Percentiles rank a stretch among this genome's conserved stretches.
These are phyloP conservation scores for Trichophaea hybrida DNA, from an alignment of 2,329 filamentous ascomycete genomes.

Conservation along the genomic window DNA sequence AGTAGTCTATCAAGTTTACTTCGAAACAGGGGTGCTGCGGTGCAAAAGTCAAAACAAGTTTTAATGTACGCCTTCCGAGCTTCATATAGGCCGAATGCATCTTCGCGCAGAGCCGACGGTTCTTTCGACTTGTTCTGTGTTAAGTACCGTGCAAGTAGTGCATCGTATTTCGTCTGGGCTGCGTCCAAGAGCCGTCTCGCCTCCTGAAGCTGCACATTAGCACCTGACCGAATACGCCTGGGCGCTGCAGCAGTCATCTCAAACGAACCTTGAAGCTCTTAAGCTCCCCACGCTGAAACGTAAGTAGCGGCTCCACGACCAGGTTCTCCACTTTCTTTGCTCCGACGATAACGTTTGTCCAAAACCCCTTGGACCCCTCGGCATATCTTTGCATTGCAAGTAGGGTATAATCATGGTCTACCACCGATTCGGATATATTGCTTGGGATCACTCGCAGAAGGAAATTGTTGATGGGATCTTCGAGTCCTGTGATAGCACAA, in stretches of 20 bases:
- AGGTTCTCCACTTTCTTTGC: conserved; percentile 64
- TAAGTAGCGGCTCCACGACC: conserved; percentile 66
- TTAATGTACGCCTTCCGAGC: conserved; percentile 80
- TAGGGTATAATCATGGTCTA: conserved; percentile 92
- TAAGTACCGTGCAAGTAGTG: conserved; percentile 65
- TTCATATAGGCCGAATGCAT: conserved; percentile 91
- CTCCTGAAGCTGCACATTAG: conserved; percentile 37
- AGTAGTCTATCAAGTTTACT: conserved; percentile 73
- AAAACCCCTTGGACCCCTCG: conserved; percentile 78
- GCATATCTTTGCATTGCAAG: conserved; percentile 71
- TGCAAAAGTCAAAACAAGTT: conserved; percentile 84
- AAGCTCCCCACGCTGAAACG: conserved; percentile 65
- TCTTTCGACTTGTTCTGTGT: conserved; percentile 87
- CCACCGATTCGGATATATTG: conserved; percentile 62
- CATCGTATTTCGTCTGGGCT: conserved; percentile 73
- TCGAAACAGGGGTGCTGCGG: conserved; percentile 72
- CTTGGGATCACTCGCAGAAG: conserved; percentile 59
- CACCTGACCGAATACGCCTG: not conserved
- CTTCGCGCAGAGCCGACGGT: conserved; percentile 75
- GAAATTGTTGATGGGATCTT: conserved; percentile 64
- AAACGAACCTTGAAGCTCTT: conserved; percentile 54
- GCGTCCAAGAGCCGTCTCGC: conserved; percentile 59
- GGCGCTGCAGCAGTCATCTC: not conserved
- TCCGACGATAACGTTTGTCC: conserved; percentile 57
- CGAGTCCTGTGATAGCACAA: conserved; percentile 42